Evolutionary conservation across 257 asterid genomes (phyloP).

Genomic region (Solanum stenotomum): DNA sequence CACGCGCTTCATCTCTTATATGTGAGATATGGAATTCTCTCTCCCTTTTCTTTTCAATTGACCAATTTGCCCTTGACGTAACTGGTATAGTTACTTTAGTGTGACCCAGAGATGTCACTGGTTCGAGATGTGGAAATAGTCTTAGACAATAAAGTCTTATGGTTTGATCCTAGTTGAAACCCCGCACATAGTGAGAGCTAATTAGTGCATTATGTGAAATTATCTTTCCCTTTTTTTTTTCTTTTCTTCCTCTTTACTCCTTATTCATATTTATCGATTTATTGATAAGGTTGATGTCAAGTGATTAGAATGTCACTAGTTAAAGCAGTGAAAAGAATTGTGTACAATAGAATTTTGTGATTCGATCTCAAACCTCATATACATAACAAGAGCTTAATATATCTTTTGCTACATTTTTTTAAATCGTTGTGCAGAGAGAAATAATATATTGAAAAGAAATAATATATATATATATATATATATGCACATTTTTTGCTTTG

Average conservation of each 20-base stretch:
- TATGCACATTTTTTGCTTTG: too few species aligned
- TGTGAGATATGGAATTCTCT: background rate
- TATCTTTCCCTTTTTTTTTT: background rate
- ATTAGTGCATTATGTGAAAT: background rate
- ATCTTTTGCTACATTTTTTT: too few species aligned
- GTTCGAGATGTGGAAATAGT: background rate
- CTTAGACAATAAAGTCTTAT: background rate
- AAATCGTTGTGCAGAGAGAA: too few species aligned
- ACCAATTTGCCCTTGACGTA: background rate
- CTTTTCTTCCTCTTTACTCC: background rate
- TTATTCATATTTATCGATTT: too few species aligned
- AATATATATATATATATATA: too few species aligned
- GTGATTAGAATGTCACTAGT: background rate
- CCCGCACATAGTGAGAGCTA: background rate
- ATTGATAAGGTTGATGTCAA: background rate
- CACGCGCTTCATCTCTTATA: slow-evolving; percentile 16
- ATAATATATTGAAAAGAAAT: too few species aligned
- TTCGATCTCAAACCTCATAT: too few species aligned
- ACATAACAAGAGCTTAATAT: background rate
- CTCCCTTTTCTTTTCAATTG: background rate
- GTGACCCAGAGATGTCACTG: accelerated
- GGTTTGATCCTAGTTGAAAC: background rate
- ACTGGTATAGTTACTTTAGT: background rate
- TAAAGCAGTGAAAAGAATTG: too few species aligned
- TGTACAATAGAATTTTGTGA: too few species aligned